A percentile compares a stretch with the other conserved stretches of the same genome.
Evolutionary conservation across 805 yeast genomes (phyloP).

Genomic region (Metschnikowia baotianmanensis): DNA sequence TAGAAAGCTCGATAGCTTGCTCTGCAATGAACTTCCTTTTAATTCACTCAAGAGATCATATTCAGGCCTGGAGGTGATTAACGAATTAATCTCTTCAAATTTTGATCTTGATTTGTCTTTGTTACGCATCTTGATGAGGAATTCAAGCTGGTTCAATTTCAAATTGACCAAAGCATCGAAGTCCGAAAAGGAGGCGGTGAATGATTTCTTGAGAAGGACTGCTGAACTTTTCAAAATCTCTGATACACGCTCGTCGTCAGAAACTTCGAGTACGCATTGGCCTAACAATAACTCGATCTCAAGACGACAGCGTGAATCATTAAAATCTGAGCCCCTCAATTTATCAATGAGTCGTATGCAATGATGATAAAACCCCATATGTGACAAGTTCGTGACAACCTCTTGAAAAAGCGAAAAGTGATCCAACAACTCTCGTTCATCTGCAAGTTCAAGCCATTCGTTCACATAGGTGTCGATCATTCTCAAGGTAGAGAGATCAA

Average conservation of each 20-base stretch:
- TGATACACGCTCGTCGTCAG: slow-evolving; percentile 12
- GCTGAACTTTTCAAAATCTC: slow-evolving; percentile 18
- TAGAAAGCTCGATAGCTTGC: slow-evolving; percentile 27
- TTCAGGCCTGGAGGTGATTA: slow-evolving; percentile 28
- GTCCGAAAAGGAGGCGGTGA: neutral
- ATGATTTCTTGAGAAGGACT: slow-evolving; percentile 4
- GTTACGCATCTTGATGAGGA: slow-evolving; percentile 21
- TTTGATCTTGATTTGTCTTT: slow-evolving; percentile 21
- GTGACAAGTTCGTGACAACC: slow-evolving; percentile 3
- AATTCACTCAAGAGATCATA: slow-evolving; percentile 23
- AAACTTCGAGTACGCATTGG: slow-evolving; percentile 6
- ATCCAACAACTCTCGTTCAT: neutral
- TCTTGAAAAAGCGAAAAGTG: slow-evolving; percentile 1
- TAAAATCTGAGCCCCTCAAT: neutral
- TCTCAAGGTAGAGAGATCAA: neutral
- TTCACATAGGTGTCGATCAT: neutral
- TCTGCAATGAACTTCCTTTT: slow-evolving; percentile 12
- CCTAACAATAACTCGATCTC: slow-evolving; percentile 7
- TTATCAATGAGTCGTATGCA: slow-evolving; percentile 1
- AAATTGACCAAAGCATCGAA: slow-evolving; percentile 1
- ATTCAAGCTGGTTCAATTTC: slow-evolving; percentile 32
- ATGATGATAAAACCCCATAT: slow-evolving; percentile 8
- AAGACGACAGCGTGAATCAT: neutral
- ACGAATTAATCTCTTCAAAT: slow-evolving; percentile 22
- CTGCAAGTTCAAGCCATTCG: slow-evolving; percentile 5